phyloP scores from a whole-genome alignment of 805 yeast species.

The Ogataea philodendri region DNA sequence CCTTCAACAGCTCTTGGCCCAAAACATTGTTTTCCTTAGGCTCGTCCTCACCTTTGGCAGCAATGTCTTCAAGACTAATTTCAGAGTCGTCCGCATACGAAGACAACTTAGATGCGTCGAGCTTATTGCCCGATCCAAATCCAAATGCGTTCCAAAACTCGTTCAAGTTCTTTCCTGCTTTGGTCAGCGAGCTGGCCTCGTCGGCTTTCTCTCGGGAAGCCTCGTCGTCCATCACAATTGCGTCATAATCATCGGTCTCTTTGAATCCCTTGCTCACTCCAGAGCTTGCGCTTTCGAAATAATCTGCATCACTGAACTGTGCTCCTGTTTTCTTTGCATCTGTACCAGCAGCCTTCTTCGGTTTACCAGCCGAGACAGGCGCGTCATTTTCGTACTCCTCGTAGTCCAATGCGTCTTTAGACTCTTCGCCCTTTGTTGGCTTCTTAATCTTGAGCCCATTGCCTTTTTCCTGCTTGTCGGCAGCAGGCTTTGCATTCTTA shows the following conservation, averaged over 20 bases:
- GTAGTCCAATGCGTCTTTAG: background rate
- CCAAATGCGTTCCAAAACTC: constrained; percentile 22
- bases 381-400: constrained; percentile 14
- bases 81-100: constrained; percentile 23
- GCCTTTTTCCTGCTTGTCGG: background rate
- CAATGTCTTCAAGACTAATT: constrained; percentile 17
- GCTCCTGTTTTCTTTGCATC: constrained; percentile 1
- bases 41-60: constrained; percentile 2
- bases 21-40: constrained; percentile 8
- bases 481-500: constrained; percentile 1
- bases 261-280: constrained; percentile 28
- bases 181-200: constrained; percentile 6
- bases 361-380: too few species aligned
- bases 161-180: constrained; percentile 14
- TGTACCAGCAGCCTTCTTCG: background rate
- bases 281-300: constrained; percentile 21
- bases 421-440: constrained; percentile 9
- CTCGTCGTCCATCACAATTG: constrained; percentile 9
- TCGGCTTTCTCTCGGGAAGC: constrained; percentile 3
- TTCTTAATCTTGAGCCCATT: constrained; percentile 9
- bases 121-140: constrained; percentile 14
- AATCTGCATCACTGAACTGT: constrained; percentile 28
- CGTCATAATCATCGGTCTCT: constrained; percentile 24
- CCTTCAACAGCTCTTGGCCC: constrained; percentile 14
- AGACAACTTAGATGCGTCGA: constrained; percentile 14